Conservation (phyloP, 805 yeast species). For the Cyberlindnera mycetangii region DNA sequence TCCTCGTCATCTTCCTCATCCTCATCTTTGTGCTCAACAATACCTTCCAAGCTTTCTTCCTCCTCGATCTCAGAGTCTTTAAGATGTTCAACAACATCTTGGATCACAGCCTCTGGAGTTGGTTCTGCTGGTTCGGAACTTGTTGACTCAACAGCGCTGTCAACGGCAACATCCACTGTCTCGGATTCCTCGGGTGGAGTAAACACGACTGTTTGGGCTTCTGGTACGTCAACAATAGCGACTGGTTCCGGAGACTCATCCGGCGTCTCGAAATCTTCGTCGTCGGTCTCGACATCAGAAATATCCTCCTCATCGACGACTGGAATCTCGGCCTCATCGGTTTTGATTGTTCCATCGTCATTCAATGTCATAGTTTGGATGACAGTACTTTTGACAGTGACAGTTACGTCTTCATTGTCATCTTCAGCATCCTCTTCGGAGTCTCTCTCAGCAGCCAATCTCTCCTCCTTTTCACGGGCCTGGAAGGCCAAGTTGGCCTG, state of each 20-base stretch:
- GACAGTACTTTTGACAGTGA: slow-evolving; percentile 18
- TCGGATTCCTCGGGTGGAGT: slow-evolving; percentile 3
- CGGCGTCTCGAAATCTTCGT: slow-evolving; percentile 9
- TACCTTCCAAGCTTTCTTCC: slow-evolving; percentile 4
- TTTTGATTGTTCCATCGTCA: slow-evolving; percentile 18
- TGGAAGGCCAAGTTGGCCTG: slow-evolving; percentile 58
- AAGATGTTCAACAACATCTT: slow-evolving; percentile 7
- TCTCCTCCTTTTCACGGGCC: slow-evolving; percentile 45
- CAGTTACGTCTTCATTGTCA: neutral
- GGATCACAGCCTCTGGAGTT: slow-evolving; percentile 6
- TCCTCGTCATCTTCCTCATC: slow-evolving; percentile 5
- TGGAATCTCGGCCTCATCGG: slow-evolving; percentile 16
- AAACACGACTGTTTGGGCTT: neutral
- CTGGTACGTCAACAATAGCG: neutral
- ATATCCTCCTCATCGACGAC: slow-evolving; percentile 14
- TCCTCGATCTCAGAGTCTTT: slow-evolving; percentile 1
- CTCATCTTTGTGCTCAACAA: slow-evolving; percentile 1
- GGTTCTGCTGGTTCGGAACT: slow-evolving; percentile 6
- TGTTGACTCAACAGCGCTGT: neutral
- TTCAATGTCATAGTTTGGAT: slow-evolving; percentile 15
- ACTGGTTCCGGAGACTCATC: slow-evolving; percentile 2
- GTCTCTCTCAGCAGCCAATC: slow-evolving; percentile 19
- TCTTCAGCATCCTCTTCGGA: neutral
- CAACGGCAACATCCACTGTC: slow-evolving; percentile 3
- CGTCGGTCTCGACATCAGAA: slow-evolving; percentile 13